Percentiles rank a stretch among this genome's conserved stretches.
These are phyloP conservation scores for Fusarium floridanum DNA, from an alignment of 2,329 filamentous ascomycete genomes.

Conservation along the genomic window DNA sequence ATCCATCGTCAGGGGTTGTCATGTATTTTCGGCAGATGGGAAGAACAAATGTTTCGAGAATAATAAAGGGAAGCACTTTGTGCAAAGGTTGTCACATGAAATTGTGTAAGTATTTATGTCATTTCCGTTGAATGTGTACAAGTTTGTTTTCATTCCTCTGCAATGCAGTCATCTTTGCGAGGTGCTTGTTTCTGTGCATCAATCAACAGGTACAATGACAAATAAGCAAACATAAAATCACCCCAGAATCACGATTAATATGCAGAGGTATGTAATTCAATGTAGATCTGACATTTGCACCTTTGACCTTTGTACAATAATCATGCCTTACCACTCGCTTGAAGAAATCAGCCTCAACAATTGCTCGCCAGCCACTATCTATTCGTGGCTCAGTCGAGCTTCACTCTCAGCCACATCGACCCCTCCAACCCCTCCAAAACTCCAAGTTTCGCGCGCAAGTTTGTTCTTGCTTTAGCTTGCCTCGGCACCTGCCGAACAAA, in stretches of 20 bases:
- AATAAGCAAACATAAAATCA: neutral
- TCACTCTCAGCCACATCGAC: slow-evolving; percentile 11
- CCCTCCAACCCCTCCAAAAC: slow-evolving; percentile 35
- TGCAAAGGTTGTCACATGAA: neutral
- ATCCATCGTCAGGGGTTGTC: neutral
- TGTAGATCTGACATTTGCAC: neutral
- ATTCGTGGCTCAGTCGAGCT: slow-evolving; percentile 14
- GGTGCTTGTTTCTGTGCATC: neutral
- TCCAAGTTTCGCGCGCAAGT: neutral
- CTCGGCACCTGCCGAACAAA: slow-evolving; percentile 35
- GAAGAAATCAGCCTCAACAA: neutral
- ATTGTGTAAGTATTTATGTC: neutral
- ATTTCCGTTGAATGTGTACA: neutral
- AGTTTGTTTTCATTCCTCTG: neutral
- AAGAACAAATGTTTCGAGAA: neutral
- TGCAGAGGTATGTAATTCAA: neutral
- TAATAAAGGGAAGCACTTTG: neutral
- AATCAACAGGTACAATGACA: neutral
- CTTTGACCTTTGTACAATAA: neutral
- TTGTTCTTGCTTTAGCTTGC: slow-evolving; percentile 4
- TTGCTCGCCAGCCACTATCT: slow-evolving; percentile 17
- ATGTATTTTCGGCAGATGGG: slow-evolving; percentile 3
- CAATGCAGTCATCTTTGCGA: neutral
- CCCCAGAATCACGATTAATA: neutral
- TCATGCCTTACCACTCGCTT: neutral